Percentiles rank a stretch among this genome's conserved stretches.
Evolutionary conservation across 352 stramenopile species (phyloP).

Genomic region (Phytophthora citrophthora): DNA sequence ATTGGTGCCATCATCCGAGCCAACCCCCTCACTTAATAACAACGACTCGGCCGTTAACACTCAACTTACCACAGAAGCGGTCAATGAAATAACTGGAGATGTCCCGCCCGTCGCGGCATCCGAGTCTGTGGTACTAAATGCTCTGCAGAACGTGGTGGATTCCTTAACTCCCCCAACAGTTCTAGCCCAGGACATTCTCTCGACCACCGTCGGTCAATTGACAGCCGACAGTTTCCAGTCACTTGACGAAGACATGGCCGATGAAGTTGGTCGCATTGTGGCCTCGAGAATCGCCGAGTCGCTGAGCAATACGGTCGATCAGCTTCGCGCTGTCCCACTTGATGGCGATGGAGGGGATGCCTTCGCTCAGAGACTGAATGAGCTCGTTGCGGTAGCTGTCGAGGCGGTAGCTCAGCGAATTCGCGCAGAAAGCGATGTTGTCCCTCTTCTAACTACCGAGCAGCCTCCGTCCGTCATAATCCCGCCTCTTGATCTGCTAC

Average conservation of each 20-base stretch:
- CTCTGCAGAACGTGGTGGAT: constrained; percentile 31
- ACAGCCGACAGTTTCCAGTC: neutral
- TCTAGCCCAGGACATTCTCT: constrained; percentile 26
- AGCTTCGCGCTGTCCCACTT: constrained; percentile 21
- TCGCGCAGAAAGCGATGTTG: constrained; percentile 4
- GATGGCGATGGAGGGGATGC: neutral
- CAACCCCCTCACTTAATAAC: neutral
- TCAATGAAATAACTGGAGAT: neutral
- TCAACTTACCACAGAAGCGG: neutral
- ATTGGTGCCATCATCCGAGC: constrained; percentile 1
- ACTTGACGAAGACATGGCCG: constrained; percentile 26
- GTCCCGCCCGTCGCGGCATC: neutral
- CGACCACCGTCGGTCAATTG: constrained; percentile 23
- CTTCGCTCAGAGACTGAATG: constrained; percentile 31
- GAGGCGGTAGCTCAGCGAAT: constrained; percentile 33
- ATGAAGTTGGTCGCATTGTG: constrained; percentile 47
- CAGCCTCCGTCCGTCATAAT: neutral
- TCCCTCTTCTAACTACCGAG: neutral
- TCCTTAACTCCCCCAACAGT: constrained; percentile 21
- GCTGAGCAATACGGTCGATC: constrained; percentile 34
- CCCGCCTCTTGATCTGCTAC: constrained; percentile 4
- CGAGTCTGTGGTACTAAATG: constrained; percentile 17
- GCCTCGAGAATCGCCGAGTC: constrained; percentile 47
- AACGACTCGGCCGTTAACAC: constrained; percentile 6
- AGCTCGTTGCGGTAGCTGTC: constrained; percentile 35